These are phyloP conservation scores for Lachancea lanzarotensis DNA, from an alignment of 805 yeast genomes.

Conservation along the genomic window DNA sequence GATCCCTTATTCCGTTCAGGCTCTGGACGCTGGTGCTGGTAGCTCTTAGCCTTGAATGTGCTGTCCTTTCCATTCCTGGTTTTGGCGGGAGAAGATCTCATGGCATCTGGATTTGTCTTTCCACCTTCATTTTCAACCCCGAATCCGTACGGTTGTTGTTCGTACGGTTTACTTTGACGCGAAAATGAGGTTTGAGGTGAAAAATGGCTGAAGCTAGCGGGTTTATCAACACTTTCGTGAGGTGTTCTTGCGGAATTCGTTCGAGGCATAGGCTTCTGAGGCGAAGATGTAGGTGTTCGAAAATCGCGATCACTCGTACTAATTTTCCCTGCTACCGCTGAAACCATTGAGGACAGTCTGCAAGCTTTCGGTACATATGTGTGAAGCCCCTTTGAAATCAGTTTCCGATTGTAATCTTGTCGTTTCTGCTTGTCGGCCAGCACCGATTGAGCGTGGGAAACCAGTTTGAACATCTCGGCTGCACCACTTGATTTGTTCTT, in stretches of 20 bases:
- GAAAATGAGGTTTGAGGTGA: constrained; percentile 5
- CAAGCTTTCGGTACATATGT: constrained; percentile 11
- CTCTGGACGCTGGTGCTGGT: constrained; percentile 14
- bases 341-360: background rate
- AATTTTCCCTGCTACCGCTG: background rate
- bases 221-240: background rate
- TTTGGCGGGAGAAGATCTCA: background rate
- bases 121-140: constrained; percentile 18
- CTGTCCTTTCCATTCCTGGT: constrained; percentile 12
- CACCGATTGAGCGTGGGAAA: constrained; percentile 29
- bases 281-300: constrained; percentile 1
- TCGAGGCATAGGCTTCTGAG: background rate
- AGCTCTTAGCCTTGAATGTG: constrained; percentile 26
- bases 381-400: constrained; percentile 17
- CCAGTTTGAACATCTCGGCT: constrained; percentile 28
- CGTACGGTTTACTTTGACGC: constrained; percentile 26
- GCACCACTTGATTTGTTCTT: constrained; percentile 47
- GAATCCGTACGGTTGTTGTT: constrained; percentile 32
- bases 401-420: constrained; percentile 17
- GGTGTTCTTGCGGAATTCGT: background rate
- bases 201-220: background rate
- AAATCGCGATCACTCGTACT: background rate
- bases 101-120: background rate
- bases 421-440: constrained; percentile 22
- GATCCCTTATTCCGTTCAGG: background rate